Evolutionary conservation across 192 early-diverging fungal genomes (phyloP), one percentile per base, ranked within the genome.

Genomic region (Lobosporangium transversale): DNA sequence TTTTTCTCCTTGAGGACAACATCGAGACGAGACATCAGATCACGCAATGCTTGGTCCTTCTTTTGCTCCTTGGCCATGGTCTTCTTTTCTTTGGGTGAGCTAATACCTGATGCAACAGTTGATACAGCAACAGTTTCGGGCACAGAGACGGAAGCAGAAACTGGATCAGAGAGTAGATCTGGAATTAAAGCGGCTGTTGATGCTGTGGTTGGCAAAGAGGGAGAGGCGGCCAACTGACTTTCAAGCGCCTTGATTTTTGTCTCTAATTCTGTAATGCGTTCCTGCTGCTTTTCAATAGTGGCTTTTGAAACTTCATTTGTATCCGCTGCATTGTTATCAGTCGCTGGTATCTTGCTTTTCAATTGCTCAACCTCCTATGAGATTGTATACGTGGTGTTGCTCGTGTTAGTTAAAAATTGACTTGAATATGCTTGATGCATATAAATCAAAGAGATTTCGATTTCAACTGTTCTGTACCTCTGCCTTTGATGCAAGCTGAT

Each of bases 41-140:
- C 73, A 1, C 73, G 63, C 0, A 76, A 45, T 1, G 73, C 73
- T 20, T 66, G 64, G 43, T 76, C 73, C 27, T 62, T 76, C 73
- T 67, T 76, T 56, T 76, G 73, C 6, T 76, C 73, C 47, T 76
- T 76, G 12, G 37, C 53, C 4, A 47, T 31, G 1, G 36, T 17
- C 31, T 76, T 76, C 48, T 76, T 76, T n/a, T 76, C 73, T 12
- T 76, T 76, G 20, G 73, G 73, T 3, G 73, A 76, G 53, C 37
- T 67, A 21, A 58, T 23, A 4, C 64, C 73, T 18, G 73, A 76
- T 2, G n/a, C 64, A 0, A 52, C 23, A 0, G 64, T 52, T 15
- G 64, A 66, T 1, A 58, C 49, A 31, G 53, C 14, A 14, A 17
- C 51, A 11, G 64, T 76, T 3, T 66, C 73, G 23, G 63, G 64